A percentile compares a stretch with the other conserved stretches of the same genome.
Conservation (phyloP, 1,284 basidiomycete species). For the Anthracocystis panici-leucophaei region DNA sequence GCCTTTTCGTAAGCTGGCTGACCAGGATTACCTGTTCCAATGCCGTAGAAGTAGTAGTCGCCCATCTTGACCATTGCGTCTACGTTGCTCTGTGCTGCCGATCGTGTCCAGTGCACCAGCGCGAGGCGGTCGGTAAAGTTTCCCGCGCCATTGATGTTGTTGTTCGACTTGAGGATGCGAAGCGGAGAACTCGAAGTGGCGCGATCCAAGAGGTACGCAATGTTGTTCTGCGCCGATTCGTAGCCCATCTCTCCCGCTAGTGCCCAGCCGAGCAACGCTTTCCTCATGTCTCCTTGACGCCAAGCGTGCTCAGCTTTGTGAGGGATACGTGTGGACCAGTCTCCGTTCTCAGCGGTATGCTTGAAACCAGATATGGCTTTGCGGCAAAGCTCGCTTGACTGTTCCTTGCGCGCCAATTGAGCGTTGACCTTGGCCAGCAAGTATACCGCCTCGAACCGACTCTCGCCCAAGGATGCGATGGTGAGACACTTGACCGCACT, state of each 20-base stretch:
- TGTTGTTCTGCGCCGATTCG: constrained; percentile 93
- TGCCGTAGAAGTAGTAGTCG: constrained; percentile 87
- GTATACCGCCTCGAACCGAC: constrained; percentile 58
- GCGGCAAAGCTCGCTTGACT: constrained; percentile 42
- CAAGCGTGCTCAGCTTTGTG: constrained; percentile 65
- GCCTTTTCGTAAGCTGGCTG: constrained; percentile 83
- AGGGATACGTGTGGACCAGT: constrained; percentile 65
- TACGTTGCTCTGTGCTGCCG: constrained; percentile 90
- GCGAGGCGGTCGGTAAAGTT: constrained; percentile 78
- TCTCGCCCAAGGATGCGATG: constrained; percentile 37
- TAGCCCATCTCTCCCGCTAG: constrained; percentile 87
- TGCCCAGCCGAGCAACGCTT: constrained; percentile 75
- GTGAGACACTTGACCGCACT: constrained; percentile 48
- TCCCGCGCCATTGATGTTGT: constrained; percentile 13
- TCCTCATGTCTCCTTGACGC: constrained; percentile 53
- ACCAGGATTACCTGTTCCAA: constrained; percentile 71
- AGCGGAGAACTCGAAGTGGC: constrained; percentile 36
- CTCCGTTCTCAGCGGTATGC: constrained; percentile 57
- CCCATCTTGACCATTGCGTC: constrained; percentile 91
- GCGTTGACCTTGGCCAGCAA: constrained; percentile 55
- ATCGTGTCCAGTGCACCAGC: constrained; percentile 91
- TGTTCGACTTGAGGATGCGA: constrained; percentile 17
- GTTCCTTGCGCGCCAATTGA: constrained; percentile 32
- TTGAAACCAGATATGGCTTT: constrained; percentile 57
- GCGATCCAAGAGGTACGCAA: constrained; percentile 91